A percentile compares a stretch with the other conserved stretches of the same genome.
Conservation (phyloP, 495 filamentous ascomycete genomes). For the Lepidopterella palustris region DNA sequence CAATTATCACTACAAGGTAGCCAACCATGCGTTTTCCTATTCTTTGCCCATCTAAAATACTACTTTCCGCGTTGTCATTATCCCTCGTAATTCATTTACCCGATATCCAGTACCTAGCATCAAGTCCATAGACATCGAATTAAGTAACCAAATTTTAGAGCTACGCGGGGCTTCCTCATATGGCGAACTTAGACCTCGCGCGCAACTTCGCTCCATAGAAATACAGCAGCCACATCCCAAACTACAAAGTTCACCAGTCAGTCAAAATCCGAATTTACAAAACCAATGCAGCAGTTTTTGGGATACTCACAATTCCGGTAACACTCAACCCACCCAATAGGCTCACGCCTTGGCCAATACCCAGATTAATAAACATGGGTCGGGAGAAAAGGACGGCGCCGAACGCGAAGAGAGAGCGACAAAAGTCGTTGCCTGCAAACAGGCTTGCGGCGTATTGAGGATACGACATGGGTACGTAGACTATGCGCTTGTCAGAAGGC, state of each 20-base stretch:
- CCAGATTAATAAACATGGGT: constrained; percentile 50
- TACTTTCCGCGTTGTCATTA: too few species aligned
- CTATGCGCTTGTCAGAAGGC: constrained; percentile 49
- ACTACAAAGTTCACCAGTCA: too few species aligned
- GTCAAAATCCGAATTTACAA: too few species aligned
- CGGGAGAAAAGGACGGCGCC: constrained; percentile 49
- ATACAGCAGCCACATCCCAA: constrained; percentile 48
- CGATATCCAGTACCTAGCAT: too few species aligned
- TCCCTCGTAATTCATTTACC: too few species aligned
- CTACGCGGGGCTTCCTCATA: too few species aligned
- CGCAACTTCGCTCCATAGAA: constrained; percentile 43
- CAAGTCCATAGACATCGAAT: too few species aligned
- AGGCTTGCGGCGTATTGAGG: constrained; percentile 54
- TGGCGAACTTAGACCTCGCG: constrained; percentile 26
- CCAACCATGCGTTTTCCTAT: too few species aligned
- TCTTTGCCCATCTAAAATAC: too few species aligned
- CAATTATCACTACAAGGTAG: too few species aligned
- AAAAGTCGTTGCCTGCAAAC: constrained; percentile 56
- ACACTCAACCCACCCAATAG: constrained; percentile 50
- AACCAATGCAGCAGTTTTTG: too few species aligned
- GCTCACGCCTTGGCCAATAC: constrained; percentile 46
- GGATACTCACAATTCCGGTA: constrained; percentile 41
- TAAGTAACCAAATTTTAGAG: too few species aligned
- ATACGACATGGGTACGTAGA: constrained; percentile 54
- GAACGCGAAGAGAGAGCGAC: constrained; percentile 47